Base-by-base conservation (phyloP, 2,329 filamentous ascomycete genomes). In the Cercospora sp. region DNA sequence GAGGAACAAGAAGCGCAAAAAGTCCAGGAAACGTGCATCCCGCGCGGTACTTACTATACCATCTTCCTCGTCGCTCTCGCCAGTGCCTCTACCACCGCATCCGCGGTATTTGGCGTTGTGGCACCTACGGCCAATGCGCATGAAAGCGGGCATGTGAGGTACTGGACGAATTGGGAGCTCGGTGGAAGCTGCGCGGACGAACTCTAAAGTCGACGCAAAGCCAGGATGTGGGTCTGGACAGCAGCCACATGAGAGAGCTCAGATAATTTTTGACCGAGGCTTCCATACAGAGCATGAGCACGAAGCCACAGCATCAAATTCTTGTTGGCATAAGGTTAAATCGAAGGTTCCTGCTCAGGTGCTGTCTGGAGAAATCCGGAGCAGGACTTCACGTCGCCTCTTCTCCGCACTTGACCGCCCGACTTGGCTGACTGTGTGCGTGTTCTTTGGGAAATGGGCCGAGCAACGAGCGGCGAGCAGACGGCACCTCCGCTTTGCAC, bases 31-130 rank as follows among this genome's bases (percentile, higher is more conserved):
- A 16, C 10, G 48, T 62, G 60, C 60, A 51, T 28, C 26, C 36
- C 12, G 42, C 42, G 42, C 26, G 26, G 39, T 39, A 62, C 60
- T 42, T 62, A 62, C 60, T 62, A 33, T 48, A 51, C 60, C 28
- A 13, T 42, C 42, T 18, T 16, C 23, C 42, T 62, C 60, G 2
- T 62, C 60, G 31, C 31, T 59, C 55, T 33, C 55, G 28, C 31
- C 55, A 33, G 55, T 16, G 16, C 55, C 30, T 62, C 42, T 16
- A n/a, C 36, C 16, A 62, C 39, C 42, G 39, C 60, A 62, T 62
- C 60, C 60, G 60, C 60, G 60, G 60, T 62, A 62, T 62, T 51
- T 62, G 60, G 60, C 60, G 42, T 62, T n/a, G 60, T 62, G 36
- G 39, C 60, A 62, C 60, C n/a, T 48, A 8, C 42, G 42, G 36